Percentiles rank a stretch among this genome's conserved stretches.
These are phyloP conservation scores for Candida dajiaensis DNA, from an alignment of 805 yeast species.

Conservation along the genomic window DNA sequence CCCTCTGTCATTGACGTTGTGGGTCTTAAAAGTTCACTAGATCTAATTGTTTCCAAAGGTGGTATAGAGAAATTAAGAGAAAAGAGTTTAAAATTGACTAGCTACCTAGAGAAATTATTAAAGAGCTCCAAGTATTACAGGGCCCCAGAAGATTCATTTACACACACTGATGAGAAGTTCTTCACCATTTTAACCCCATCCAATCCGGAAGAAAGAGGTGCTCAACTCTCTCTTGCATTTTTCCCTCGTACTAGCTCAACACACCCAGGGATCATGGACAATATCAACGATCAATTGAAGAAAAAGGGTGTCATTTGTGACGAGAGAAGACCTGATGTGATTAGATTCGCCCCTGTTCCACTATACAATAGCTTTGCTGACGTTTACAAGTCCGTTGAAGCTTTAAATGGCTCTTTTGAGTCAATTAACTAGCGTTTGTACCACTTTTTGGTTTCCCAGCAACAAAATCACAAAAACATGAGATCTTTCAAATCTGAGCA, in stretches of 20 bases:
- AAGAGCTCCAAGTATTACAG: constrained; percentile 41
- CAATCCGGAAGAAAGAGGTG: constrained; percentile 56
- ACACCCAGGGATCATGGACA: constrained; percentile 51
- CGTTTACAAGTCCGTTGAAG: constrained; percentile 39
- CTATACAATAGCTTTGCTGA: constrained; percentile 75
- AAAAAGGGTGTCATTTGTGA: constrained; percentile 70
- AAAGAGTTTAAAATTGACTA: constrained; percentile 54
- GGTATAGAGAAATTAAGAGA: constrained; percentile 54
- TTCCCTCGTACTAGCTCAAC: constrained; percentile 36
- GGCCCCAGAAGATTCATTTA: constrained; percentile 20
- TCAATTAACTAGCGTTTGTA: not conserved
- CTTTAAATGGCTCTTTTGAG: constrained; percentile 32
- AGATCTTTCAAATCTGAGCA: not conserved
- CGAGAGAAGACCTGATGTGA: constrained; percentile 87
- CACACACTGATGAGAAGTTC: constrained; percentile 3
- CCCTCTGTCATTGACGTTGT: constrained; percentile 86
- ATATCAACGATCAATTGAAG: constrained; percentile 43
- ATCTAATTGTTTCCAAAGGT: constrained; percentile 52
- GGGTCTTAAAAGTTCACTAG: constrained; percentile 60
- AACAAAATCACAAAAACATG: not conserved
- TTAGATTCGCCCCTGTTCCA: constrained; percentile 83
- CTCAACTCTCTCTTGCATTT: constrained; percentile 77
- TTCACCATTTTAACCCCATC: constrained; percentile 74
- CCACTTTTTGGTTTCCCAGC: not conserved
- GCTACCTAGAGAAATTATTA: constrained; percentile 45